Percentiles rank a stretch among this genome's conserved stretches.
phyloP scores from a whole-genome alignment of 768 basidiomycete genomes.

The Tephrocybe rancida region DNA sequence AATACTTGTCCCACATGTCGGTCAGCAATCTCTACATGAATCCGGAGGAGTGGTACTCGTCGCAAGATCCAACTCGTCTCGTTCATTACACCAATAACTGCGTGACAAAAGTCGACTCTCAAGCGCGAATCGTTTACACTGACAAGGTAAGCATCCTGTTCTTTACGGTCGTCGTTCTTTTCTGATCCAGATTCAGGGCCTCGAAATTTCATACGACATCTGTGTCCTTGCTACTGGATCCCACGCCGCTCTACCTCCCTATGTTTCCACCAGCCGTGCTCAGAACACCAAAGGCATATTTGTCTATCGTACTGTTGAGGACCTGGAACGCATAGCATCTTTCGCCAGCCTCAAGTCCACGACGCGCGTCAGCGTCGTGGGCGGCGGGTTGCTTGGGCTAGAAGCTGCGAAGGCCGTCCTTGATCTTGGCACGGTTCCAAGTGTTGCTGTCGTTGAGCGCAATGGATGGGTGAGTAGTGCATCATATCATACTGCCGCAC shows the following conservation, averaged over 20 bases:
- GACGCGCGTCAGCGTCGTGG: constrained; percentile 59
- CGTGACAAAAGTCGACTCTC: no score
- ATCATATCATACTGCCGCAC: no score
- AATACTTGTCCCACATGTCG: background rate
- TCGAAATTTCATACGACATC: constrained; percentile 54
- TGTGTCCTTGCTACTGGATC: constrained; percentile 76
- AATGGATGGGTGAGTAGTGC: no score
- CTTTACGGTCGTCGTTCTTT: no score
- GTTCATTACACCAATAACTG: no score
- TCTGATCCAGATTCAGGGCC: no score
- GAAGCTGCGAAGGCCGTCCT: constrained; percentile 76
- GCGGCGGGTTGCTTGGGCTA: constrained; percentile 72
- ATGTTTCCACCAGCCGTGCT: constrained; percentile 44
- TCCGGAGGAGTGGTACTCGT: no score
- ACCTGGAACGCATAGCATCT: constrained; percentile 64
- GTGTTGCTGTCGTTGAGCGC: background rate
- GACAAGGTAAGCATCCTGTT: no score
- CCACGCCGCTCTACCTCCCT: constrained; percentile 61
- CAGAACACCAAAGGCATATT: constrained; percentile 59
- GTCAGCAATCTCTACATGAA: no score
- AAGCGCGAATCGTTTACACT: no score
- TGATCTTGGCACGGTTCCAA: constrained; percentile 42
- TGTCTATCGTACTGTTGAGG: constrained; percentile 72
- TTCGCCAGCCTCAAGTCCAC: constrained; percentile 52
- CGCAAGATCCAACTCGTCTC: no score